A percentile compares a stretch with the other conserved stretches of the same genome.
These are phyloP conservation scores for Pythium pyrilobum DNA, from an alignment of 352 stramenopile species.

Conservation along the genomic window DNA sequence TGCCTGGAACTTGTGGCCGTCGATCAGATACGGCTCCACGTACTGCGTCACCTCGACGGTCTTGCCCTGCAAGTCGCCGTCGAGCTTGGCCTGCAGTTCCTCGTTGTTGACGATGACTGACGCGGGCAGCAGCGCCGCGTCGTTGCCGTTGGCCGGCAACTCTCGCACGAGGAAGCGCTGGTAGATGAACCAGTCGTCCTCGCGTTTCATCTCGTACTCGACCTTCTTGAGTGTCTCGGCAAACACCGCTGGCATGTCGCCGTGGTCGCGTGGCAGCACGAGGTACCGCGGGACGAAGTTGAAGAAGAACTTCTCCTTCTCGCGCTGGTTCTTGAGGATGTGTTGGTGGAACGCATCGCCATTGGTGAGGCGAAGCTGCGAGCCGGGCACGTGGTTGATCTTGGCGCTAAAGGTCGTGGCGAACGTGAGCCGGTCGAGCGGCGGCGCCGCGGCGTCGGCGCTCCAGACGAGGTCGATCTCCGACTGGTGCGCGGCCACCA, in stretches of 20 bases:
- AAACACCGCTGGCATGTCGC: constrained; percentile 41
- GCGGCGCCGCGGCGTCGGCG: constrained; percentile 13
- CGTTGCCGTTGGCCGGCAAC: constrained; percentile 26
- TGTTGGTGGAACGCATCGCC: constrained; percentile 40
- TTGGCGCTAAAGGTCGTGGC: constrained; percentile 37
- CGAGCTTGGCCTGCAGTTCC: constrained; percentile 41
- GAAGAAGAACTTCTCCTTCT: constrained; percentile 62
- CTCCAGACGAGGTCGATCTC: constrained; percentile 76
- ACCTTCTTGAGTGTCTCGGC: constrained; percentile 36
- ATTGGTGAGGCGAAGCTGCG: constrained; percentile 33
- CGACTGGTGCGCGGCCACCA: constrained; percentile 30
- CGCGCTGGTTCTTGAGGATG: constrained; percentile 34
- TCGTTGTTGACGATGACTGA: constrained; percentile 40
- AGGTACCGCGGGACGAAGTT: constrained; percentile 56
- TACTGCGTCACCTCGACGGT: constrained; percentile 65
- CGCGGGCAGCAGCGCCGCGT: constrained; percentile 18
- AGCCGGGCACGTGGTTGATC: constrained; percentile 69
- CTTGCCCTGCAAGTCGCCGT: constrained; percentile 43
- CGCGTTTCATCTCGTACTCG: constrained; percentile 47
- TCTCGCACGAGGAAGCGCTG: constrained; percentile 61
- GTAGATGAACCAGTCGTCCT: constrained; percentile 45
- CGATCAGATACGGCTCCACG: constrained; percentile 79
- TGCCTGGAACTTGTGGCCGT: constrained; percentile 86
- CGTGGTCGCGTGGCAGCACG: constrained; percentile 55
- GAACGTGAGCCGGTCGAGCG: constrained; percentile 36